Percentiles rank a stretch among this genome's conserved stretches.
Evolutionary conservation across 2,329 filamentous ascomycete species (phyloP).

Genomic region (Aspergillus fischeri): DNA sequence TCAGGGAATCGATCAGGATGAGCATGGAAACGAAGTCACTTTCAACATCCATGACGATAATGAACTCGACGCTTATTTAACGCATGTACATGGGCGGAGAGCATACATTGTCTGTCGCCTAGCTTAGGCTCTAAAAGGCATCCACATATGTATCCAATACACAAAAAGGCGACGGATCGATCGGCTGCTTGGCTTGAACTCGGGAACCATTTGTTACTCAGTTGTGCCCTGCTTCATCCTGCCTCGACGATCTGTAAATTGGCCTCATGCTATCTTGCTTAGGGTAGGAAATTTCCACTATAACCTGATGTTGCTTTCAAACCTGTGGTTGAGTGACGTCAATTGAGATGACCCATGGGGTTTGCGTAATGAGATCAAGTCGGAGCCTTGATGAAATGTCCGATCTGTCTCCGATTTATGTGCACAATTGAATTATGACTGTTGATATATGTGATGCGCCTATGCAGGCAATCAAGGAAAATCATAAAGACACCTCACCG

Average conservation of each 20-base stretch:
- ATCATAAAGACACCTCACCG: background rate
- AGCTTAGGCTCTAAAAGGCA: slow-evolving; percentile 16
- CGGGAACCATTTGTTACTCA: background rate
- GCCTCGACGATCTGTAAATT: background rate
- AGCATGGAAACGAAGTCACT: slow-evolving; percentile 56
- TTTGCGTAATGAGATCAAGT: background rate
- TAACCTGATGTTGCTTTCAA: background rate
- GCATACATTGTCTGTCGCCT: slow-evolving; percentile 49
- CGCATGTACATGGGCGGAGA: slow-evolving; percentile 56
- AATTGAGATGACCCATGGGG: background rate
- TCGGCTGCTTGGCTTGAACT: background rate
- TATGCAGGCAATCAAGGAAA: background rate
- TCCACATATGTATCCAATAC: background rate
- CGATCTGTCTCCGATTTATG: background rate
- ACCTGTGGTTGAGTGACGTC: background rate
- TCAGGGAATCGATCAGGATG: slow-evolving; percentile 62
- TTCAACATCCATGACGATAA: slow-evolving; percentile 66
- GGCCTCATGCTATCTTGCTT: background rate
- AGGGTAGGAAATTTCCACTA: background rate
- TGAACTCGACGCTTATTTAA: slow-evolving; percentile 68
- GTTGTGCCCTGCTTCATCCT: background rate
- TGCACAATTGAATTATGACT: background rate
- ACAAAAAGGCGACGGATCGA: background rate
- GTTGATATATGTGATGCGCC: background rate
- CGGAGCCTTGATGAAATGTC: background rate